Evolutionary conservation across 305 asterid genomes (phyloP), one percentile per base, ranked within the genome.

Genomic region (Striga hermonthica): DNA sequence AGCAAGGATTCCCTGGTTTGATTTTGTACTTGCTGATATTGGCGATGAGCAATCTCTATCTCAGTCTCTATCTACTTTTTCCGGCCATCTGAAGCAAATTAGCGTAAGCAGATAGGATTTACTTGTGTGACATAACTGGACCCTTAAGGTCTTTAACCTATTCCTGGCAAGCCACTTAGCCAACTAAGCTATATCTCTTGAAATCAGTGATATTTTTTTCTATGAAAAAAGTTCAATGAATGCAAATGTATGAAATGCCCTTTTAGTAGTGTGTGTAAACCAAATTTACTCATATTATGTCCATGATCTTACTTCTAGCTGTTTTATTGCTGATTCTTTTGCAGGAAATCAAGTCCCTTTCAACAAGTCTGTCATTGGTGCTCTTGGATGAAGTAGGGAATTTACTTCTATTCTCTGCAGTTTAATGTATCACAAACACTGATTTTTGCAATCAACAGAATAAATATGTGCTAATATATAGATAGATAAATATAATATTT

Each of bases 41-140:
- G 99, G 99, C 54, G 99, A 94, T 67, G 99, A 94, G 62, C 99
- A 94, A 69, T 94, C 98, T 73, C 79, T 94, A 70, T 84, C 96
- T 67, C 99, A 94, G 71, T 94, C 99, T 62, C 75, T 94, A 75
- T 94, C 99, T 71, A 94, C 99, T 74, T 94, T 94, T 80, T 88
- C 99, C 39, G 97, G 98, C 73, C 99, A 94, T 82, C 84, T 94
- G 81, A 94, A 89, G 78, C 99, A 85, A 84, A 94, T 90, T 64
- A 85, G 93, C 69, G 99, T 94, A 85, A 81, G 99, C 79, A 74
- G 73, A 66, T 66, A 59, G 66, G 62, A 31, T 65, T 28, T 68
- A 1, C 61, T 41, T 56, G 11, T 56, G 72, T 60, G 15, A 38
- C 52, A 44, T 50, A 64, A 55, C 13, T 48, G 62, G 48, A 64